Percentiles rank a stretch among this genome's conserved stretches.
Evolutionary conservation across 1,139 yeast species (phyloP).

Genomic region (Candida dubliniensis): DNA sequence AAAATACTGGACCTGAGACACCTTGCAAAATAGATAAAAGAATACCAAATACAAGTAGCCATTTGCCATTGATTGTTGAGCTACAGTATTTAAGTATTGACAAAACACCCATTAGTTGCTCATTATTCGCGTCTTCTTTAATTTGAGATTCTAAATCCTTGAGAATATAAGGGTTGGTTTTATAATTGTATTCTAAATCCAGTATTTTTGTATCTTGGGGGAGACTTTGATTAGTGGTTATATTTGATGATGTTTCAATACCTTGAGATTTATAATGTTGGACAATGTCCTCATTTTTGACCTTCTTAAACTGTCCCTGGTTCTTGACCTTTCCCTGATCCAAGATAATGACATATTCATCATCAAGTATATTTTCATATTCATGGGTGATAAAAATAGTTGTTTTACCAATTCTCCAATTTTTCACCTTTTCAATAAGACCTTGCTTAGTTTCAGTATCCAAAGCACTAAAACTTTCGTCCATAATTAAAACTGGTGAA

Average conservation of each 20-base stretch:
- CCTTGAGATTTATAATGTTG: not conserved
- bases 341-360: conserved; percentile 59
- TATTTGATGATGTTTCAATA: not conserved
- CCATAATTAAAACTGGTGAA: conserved; percentile 73
- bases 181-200: conserved; percentile 16
- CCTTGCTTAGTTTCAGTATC: conserved; percentile 51
- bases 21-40: conserved; percentile 57
- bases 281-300: conserved; percentile 7
- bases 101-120: conserved; percentile 26
- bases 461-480: conserved; percentile 83
- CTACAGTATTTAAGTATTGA: conserved; percentile 38
- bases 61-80: conserved; percentile 32
- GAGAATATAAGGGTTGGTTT: conserved; percentile 26
- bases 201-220: not conserved
- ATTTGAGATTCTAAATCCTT: conserved; percentile 20
- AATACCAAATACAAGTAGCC: conserved; percentile 51
- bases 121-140: conserved; percentile 8
- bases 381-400: conserved; percentile 86
- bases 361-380: conserved; percentile 48
- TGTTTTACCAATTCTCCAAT: conserved; percentile 67
- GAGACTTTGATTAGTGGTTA: not conserved
- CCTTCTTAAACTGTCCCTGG: conserved; percentile 10
- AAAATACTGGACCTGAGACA: conserved; percentile 69
- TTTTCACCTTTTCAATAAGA: conserved; percentile 50
- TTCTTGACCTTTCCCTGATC: conserved; percentile 53